Conservation (phyloP, 768 basidiomycete species). For the Boletus pseudo-olivaceus region DNA sequence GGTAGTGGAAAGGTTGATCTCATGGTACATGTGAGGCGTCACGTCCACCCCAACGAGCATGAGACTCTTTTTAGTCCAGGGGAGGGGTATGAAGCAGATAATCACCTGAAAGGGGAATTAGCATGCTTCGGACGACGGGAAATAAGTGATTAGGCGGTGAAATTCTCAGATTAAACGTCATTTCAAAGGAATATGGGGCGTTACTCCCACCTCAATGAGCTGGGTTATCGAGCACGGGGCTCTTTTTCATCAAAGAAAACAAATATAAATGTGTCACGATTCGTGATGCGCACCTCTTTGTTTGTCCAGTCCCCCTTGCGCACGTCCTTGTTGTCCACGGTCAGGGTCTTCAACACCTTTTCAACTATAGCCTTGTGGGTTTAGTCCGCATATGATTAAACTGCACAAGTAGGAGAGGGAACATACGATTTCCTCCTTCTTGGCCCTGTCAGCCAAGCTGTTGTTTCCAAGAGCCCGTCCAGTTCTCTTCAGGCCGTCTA, state of each 20-base stretch:
- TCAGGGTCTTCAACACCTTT: conserved; percentile 76
- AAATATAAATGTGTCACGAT: conserved; percentile 1
- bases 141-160: conserved; percentile 1
- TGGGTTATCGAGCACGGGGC: conserved; percentile 85
- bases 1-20: not conserved
- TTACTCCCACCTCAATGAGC: conserved; percentile 95
- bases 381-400: conserved; percentile 13
- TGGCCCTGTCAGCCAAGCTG: conserved; percentile 89
- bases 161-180: conserved; percentile 43
- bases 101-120: conserved; percentile 23
- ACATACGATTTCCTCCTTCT: conserved; percentile 91
- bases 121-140: not conserved
- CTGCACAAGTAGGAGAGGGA: not conserved
- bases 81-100: conserved; percentile 1
- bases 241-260: conserved; percentile 66
- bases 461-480: conserved; percentile 68
- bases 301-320: conserved; percentile 93
- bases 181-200: conserved; percentile 78
- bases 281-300: conserved; percentile 75
- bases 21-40: conserved; percentile 59
- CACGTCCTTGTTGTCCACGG: conserved; percentile 81
- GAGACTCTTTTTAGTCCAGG: conserved; percentile 60
- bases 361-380: conserved; percentile 69
- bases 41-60: conserved; percentile 80
- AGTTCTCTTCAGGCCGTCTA: conserved; percentile 74